phyloP scores from a whole-genome alignment of 2,329 filamentous ascomycete species.

The Meredithiella fracta region DNA sequence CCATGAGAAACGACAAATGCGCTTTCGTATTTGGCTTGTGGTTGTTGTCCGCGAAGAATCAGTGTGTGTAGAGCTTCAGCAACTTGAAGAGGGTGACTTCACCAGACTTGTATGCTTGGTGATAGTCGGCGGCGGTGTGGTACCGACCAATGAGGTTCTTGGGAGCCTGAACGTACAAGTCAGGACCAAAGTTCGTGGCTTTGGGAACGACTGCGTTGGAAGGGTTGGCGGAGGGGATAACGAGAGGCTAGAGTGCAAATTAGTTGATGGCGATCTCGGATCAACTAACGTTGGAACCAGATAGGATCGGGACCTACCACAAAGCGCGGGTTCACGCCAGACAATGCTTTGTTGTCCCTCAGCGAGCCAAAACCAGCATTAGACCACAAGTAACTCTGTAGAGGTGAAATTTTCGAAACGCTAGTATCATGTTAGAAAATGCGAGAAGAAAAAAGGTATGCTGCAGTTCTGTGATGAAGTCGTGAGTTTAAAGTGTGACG shows the following conservation, averaged over 20 bases:
- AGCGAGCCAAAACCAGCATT: constrained; percentile 13
- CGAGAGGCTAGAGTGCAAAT: constrained; percentile 30
- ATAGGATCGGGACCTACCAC: constrained; percentile 11
- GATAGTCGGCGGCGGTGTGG: constrained; percentile 60
- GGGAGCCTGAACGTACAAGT: constrained; percentile 27
- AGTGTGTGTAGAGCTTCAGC: constrained; percentile 54
- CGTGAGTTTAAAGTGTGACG: neutral
- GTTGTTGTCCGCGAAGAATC: constrained; percentile 41
- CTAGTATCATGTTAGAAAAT: neutral
- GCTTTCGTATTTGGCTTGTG: constrained; percentile 44
- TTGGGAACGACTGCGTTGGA: constrained; percentile 16
- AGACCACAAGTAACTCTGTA: constrained; percentile 14
- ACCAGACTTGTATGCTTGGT: constrained; percentile 55
- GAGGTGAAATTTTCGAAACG: neutral
- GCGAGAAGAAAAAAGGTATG: no score
- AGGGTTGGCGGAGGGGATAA: constrained; percentile 32
- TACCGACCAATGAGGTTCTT: constrained; percentile 34
- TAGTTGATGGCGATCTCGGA: neutral
- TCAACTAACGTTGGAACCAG: constrained; percentile 1
- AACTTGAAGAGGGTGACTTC: constrained; percentile 56
- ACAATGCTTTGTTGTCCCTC: constrained; percentile 3
- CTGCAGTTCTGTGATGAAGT: no score
- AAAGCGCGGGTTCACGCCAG: constrained; percentile 11
- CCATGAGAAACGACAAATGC: constrained; percentile 56
- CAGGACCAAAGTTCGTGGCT: constrained; percentile 26